These are phyloP conservation scores for Zalaria obscura DNA, from an alignment of 2,329 filamentous ascomycete species.

Conservation along the genomic window DNA sequence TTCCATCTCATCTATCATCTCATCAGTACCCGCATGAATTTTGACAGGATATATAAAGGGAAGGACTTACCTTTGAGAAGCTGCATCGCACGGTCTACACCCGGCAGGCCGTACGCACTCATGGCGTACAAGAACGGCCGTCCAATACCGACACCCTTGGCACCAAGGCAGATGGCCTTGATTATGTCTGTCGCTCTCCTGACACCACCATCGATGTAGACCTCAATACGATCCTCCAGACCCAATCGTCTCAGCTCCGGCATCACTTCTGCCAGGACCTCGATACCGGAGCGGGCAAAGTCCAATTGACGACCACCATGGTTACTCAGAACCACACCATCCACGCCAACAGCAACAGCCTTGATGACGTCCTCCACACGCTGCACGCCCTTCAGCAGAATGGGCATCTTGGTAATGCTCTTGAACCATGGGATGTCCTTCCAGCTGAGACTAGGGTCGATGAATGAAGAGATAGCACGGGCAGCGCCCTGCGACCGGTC, in stretches of 20 bases:
- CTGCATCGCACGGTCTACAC: slow-evolving; percentile 85
- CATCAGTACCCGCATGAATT: background rate
- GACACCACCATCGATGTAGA: slow-evolving; percentile 84
- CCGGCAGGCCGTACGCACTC: slow-evolving; percentile 75
- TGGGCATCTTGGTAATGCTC: slow-evolving; percentile 83
- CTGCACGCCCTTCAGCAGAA: slow-evolving; percentile 93
- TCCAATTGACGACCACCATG: slow-evolving; percentile 93
- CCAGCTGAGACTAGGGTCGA: slow-evolving; percentile 89
- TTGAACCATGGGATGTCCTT: slow-evolving; percentile 78
- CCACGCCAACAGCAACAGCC: slow-evolving; percentile 56
- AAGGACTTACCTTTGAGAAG: slow-evolving; percentile 12
- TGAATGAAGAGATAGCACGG: slow-evolving; percentile 88
- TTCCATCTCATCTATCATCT: slow-evolving; percentile 86
- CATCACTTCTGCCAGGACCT: slow-evolving; percentile 88
- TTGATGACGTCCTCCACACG: slow-evolving; percentile 86
- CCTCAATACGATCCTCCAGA: slow-evolving; percentile 56
- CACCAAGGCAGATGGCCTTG: slow-evolving; percentile 87
- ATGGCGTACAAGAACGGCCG: slow-evolving; percentile 93
- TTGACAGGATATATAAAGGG: background rate
- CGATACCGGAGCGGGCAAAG: slow-evolving; percentile 75
- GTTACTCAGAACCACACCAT: slow-evolving; percentile 89
- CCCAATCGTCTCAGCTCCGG: slow-evolving; percentile 64
- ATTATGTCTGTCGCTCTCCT: slow-evolving; percentile 86
- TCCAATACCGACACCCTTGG: slow-evolving; percentile 84
- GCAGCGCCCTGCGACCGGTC: slow-evolving; percentile 88